phyloP scores from a whole-genome alignment of 2,329 filamentous ascomycete genomes.

The Venturia effusa region DNA sequence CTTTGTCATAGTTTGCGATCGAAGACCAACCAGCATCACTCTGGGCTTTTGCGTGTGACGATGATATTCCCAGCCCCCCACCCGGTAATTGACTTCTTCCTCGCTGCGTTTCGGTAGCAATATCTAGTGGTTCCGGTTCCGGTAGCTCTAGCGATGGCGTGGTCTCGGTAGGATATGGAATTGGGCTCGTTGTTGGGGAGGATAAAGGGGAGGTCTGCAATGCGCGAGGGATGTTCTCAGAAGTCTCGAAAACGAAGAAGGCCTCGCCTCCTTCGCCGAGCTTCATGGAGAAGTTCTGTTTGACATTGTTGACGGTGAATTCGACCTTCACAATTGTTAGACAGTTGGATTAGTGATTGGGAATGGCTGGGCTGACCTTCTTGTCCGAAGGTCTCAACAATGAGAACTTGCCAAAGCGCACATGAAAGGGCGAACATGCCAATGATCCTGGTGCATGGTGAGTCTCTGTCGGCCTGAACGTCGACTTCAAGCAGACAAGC shows the following conservation, averaged over 20 bases:
- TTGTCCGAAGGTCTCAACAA: constrained; percentile 91
- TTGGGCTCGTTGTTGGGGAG: constrained; percentile 78
- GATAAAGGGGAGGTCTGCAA: constrained; percentile 91
- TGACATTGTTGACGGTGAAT: constrained; percentile 85
- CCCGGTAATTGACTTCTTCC: constrained; percentile 5
- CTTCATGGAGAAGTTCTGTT: constrained; percentile 96
- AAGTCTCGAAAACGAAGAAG: constrained; percentile 97
- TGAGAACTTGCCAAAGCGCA: constrained; percentile 98
- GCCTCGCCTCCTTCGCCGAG: constrained; percentile 94
- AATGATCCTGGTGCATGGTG: constrained; percentile 42
- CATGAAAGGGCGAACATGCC: constrained; percentile 93
- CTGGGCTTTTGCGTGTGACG: not conserved
- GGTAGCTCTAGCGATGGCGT: constrained; percentile 34
- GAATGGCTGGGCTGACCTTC: constrained; percentile 44
- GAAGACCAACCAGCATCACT: not conserved
- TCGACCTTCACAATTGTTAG: constrained; percentile 50
- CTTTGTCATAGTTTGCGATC: not conserved
- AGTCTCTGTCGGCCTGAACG: not conserved
- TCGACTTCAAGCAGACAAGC: not conserved
- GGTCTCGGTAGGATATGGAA: constrained; percentile 30
- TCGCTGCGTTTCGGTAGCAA: constrained; percentile 23
- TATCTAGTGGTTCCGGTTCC: constrained; percentile 60
- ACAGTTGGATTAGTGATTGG: not conserved
- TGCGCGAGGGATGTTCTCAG: constrained; percentile 79
- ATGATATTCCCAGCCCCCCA: not conserved